A percentile compares a stretch with the other conserved stretches of the same genome.
Evolutionary conservation across 2,329 filamentous ascomycete genomes (phyloP).

Genomic region (Triangularia setosa): DNA sequence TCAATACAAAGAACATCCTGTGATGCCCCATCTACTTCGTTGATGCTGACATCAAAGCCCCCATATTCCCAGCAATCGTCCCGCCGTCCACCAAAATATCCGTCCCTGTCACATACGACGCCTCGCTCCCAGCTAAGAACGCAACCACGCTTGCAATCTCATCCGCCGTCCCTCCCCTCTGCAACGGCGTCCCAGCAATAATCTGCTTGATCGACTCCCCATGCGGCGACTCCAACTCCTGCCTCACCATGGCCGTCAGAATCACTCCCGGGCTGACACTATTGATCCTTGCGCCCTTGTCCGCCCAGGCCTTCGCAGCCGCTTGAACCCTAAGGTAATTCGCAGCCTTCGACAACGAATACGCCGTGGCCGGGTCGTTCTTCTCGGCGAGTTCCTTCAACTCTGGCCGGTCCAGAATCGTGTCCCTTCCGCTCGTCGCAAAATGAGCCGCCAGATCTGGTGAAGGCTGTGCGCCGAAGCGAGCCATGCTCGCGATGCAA

Average conservation of each 20-base stretch:
- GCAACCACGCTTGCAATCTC: conserved; percentile 19
- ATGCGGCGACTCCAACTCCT: conserved; percentile 13
- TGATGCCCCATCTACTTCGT: neutral
- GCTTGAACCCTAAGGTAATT: conserved; percentile 18
- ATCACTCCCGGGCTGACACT: conserved; percentile 18
- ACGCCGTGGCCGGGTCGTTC: conserved; percentile 6
- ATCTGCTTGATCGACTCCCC: conserved; percentile 10
- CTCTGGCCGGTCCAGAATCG: conserved; percentile 11
- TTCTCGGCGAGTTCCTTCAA: neutral
- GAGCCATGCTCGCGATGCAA: conserved; percentile 25
- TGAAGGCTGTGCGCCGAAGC: conserved; percentile 12
- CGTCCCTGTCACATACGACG: conserved; percentile 17
- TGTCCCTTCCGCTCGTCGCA: conserved; percentile 10
- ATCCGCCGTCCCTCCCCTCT: conserved; percentile 15
- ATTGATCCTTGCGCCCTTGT: conserved; percentile 19
- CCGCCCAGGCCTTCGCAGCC: conserved; percentile 11
- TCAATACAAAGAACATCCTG: neutral
- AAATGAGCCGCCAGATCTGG: conserved; percentile 14
- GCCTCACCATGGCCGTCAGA: conserved; percentile 18
- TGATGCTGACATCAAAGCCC: neutral
- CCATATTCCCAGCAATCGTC: conserved; percentile 12
- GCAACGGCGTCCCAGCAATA: conserved; percentile 14
- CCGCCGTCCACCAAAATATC: conserved; percentile 19
- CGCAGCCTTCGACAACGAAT: conserved; percentile 15
- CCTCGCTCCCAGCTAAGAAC: conserved; percentile 19